Percentiles rank a stretch among this genome's conserved stretches.
Conservation (phyloP, 176 grass and related monocot genomes). For the Themeda triandra region DNA sequence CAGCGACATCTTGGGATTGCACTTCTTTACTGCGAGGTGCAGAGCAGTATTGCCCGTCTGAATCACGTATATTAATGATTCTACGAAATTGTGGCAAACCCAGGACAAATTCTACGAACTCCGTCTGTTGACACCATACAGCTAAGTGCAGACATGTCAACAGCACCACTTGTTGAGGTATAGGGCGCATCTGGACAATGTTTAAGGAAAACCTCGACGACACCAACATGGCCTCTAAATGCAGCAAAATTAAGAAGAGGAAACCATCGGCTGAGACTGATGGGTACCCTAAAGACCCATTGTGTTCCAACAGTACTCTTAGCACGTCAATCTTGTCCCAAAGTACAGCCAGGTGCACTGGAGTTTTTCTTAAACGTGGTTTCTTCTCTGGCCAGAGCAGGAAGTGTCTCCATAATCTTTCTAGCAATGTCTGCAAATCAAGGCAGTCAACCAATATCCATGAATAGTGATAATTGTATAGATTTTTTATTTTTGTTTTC, state of each 20-base stretch:
- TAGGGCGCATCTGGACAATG: too few relatives aligned
- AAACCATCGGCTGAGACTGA: accelerated
- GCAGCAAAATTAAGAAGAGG: too few relatives aligned
- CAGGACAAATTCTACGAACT: background rate
- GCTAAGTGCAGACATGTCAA: background rate
- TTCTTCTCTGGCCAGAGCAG: background rate
- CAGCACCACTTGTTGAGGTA: accelerated
- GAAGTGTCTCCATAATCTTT: background rate
- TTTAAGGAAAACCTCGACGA: too few relatives aligned
- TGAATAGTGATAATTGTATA: accelerated
- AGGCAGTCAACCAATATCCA: background rate
- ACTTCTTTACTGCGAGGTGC: background rate
- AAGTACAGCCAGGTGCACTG: too few relatives aligned
- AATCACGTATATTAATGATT: background rate
- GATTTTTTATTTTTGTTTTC: too few relatives aligned
- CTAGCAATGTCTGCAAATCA: background rate
- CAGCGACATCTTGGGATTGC: slow-evolving; percentile 23
- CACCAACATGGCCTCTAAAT: too few relatives aligned
- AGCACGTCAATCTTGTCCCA: too few relatives aligned
- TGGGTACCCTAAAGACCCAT: too few relatives aligned
- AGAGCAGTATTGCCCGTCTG: background rate
- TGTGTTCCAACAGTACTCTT: too few relatives aligned
- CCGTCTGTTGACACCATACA: accelerated
- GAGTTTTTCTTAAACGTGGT: too few relatives aligned
- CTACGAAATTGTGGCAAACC: background rate